A percentile compares a stretch with the other conserved stretches of the same genome.
Evolutionary conservation across 495 filamentous ascomycete genomes (phyloP).

Genomic region (Astrothelium macrocarpum): DNA sequence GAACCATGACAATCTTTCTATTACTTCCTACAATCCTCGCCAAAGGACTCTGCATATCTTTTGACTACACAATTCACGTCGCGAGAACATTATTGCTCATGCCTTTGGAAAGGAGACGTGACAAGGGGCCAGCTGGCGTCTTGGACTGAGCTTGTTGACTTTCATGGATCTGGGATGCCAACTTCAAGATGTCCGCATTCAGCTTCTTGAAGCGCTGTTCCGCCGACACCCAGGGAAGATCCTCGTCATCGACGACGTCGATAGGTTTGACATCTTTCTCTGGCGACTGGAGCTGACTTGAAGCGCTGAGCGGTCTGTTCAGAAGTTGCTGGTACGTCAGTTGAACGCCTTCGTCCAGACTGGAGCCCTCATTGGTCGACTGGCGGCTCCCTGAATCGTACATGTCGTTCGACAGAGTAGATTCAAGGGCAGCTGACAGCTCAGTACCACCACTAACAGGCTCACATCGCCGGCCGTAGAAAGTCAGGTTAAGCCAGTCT

Average conservation of each 20-base stretch:
- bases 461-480: not conserved
- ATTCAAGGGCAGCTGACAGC: not conserved
- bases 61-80: not conserved
- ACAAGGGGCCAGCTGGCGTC: not conserved
- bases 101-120: not conserved
- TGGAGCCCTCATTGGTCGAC: not conserved
- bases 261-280: not conserved
- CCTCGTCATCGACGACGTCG: not conserved
- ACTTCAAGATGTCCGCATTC: not conserved
- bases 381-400: not conserved
- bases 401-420: not conserved
- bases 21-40: too few relatives aligned
- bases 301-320: not conserved
- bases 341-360: constrained; percentile 1
- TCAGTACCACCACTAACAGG: not conserved
- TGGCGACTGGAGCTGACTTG: not conserved
- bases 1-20: too few relatives aligned
- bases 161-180: not conserved
- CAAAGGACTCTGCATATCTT: not conserved
- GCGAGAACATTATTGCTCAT: not conserved
- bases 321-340: not conserved
- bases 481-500: not conserved
- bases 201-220: not conserved
- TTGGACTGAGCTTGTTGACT: not conserved
- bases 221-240: not conserved